phyloP scores from a whole-genome alignment of 169 alveolate genomes.

The Plasmodium vivax region DNA sequence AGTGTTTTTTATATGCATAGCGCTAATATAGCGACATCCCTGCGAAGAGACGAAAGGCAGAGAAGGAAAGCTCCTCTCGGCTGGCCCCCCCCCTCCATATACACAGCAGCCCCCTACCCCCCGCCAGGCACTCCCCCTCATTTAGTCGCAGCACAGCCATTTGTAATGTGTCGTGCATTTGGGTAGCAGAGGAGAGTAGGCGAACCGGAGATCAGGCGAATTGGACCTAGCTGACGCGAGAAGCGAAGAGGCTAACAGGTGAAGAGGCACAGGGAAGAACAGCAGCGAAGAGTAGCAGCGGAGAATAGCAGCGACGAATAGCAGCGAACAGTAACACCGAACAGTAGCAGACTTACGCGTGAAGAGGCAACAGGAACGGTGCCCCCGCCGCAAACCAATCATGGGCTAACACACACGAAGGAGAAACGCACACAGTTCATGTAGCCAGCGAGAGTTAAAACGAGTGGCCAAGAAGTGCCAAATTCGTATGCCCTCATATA shows the following conservation, averaged over 20 bases:
- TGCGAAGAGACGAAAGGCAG: neutral
- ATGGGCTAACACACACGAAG: neutral
- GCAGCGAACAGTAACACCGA: too few species aligned
- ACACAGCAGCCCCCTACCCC: neutral
- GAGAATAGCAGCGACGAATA: too few species aligned
- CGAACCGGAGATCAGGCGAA: neutral
- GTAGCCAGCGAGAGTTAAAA: neutral
- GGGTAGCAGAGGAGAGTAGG: slow-evolving; percentile 11
- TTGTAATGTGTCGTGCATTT: neutral
- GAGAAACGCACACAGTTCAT: neutral
- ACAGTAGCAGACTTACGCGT: too few species aligned
- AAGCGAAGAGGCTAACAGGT: neutral
- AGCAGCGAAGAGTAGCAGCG: too few species aligned
- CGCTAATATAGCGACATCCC: neutral
- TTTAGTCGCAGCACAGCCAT: neutral
- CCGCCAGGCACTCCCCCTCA: neutral
- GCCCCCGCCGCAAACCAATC: neutral
- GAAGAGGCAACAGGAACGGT: neutral
- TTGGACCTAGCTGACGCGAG: neutral
- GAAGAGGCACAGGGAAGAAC: neutral
- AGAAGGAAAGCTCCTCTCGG: neutral
- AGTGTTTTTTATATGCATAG: neutral
- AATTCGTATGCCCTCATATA: neutral
- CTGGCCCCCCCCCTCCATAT: neutral
- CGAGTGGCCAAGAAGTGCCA: neutral